Percentiles rank a stretch among this genome's conserved stretches.
phyloP scores from a whole-genome alignment of 2,329 filamentous ascomycete species.

The Colletotrichum sp. region DNA sequence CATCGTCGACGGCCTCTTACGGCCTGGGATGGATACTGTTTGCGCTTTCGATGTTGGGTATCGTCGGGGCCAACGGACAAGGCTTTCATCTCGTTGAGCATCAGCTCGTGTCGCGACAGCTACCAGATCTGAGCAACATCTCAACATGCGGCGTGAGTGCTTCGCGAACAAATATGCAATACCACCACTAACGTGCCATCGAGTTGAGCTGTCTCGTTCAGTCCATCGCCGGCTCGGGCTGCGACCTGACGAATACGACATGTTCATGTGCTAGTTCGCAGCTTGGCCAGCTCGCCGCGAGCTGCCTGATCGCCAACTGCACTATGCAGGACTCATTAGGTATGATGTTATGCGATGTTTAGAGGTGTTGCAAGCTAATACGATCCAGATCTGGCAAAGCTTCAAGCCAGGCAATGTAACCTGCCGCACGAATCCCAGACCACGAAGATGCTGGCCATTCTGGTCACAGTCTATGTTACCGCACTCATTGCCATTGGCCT shows the following conservation, averaged over 20 bases:
- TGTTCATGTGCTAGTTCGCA: slow-evolving; percentile 13
- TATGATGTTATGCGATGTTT: background rate
- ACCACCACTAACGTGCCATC: background rate
- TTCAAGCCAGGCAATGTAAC: slow-evolving; percentile 12
- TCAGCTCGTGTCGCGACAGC: background rate
- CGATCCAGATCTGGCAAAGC: slow-evolving; percentile 5
- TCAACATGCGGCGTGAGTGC: slow-evolving; percentile 9
- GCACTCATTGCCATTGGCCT: background rate
- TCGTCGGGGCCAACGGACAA: background rate
- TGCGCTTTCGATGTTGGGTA: background rate
- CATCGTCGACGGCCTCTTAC: background rate
- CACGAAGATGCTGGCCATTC: background rate
- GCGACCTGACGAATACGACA: slow-evolving; percentile 17
- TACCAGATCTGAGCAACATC: slow-evolving; percentile 10
- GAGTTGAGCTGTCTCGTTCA: slow-evolving; percentile 10
- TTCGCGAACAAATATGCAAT: background rate
- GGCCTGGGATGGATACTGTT: background rate
- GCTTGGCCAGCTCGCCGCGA: background rate
- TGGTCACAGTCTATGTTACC: background rate
- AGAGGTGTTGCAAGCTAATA: background rate
- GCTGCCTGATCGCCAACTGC: slow-evolving; percentile 16
- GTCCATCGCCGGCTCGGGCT: slow-evolving; percentile 5
- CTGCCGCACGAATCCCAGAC: slow-evolving; percentile 16
- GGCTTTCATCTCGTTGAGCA: background rate
- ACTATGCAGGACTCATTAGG: slow-evolving; percentile 21